A percentile compares a stretch with the other conserved stretches of the same genome.
phyloP scores from a whole-genome alignment of 2,329 filamentous ascomycete species.

The Berkeleyomyces basicola region DNA sequence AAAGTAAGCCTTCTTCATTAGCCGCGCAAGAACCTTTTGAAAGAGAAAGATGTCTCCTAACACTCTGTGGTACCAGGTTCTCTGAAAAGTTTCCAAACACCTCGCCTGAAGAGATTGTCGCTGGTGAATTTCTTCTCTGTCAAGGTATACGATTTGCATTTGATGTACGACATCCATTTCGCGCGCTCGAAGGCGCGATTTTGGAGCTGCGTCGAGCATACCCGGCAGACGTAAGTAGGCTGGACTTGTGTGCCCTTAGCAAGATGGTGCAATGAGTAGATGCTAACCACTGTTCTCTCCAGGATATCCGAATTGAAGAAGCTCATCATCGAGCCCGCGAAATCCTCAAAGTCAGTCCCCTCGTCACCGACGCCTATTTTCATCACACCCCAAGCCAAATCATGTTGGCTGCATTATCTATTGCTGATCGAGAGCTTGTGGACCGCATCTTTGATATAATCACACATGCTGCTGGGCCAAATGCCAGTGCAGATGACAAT shows the following conservation, averaged over 20 bases:
- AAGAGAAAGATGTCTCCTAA: background rate
- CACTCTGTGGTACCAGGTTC: slow-evolving; percentile 29
- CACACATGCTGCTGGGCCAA: slow-evolving; percentile 20
- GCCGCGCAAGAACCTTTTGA: too few species aligned
- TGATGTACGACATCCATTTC: slow-evolving; percentile 79
- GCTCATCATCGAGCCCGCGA: slow-evolving; percentile 61
- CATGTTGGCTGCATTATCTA: slow-evolving; percentile 63
- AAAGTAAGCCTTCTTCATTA: slow-evolving; percentile 19
- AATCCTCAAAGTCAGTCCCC: slow-evolving; percentile 59
- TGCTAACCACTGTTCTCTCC: background rate
- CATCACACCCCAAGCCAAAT: slow-evolving; percentile 91
- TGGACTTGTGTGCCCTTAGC: too few species aligned
- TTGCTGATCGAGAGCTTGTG: slow-evolving; percentile 52
- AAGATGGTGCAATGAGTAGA: too few species aligned
- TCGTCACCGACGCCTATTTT: slow-evolving; percentile 92
- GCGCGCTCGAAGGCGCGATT: slow-evolving; percentile 69
- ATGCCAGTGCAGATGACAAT: slow-evolving; percentile 18
- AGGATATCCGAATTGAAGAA: slow-evolving; percentile 30
- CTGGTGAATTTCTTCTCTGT: slow-evolving; percentile 81
- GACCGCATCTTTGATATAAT: slow-evolving; percentile 19
- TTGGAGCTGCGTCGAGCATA: slow-evolving; percentile 62
- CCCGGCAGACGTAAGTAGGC: slow-evolving; percentile 34
- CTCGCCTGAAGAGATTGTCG: slow-evolving; percentile 66
- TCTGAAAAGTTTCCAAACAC: slow-evolving; percentile 52
- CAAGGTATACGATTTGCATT: slow-evolving; percentile 88